Evolutionary conservation across 345 rosid genomes (phyloP).

Genomic region (Excoecaria cochinchinensis): DNA sequence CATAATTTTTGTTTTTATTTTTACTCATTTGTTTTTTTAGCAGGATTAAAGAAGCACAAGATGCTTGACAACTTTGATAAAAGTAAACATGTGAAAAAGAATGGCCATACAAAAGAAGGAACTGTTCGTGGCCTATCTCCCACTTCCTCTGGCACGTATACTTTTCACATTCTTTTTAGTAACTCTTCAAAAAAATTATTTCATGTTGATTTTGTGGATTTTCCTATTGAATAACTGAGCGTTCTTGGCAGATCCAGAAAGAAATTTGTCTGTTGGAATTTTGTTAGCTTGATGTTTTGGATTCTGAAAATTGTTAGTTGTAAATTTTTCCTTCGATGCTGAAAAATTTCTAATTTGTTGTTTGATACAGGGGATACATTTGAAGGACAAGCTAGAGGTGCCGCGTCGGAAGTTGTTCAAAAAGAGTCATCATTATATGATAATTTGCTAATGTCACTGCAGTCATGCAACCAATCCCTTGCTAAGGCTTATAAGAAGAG

Average conservation of each 20-base stretch:
- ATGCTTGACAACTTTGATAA: constrained; percentile 23
- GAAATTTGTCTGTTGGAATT: not conserved
- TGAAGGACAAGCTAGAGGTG: constrained; percentile 17
- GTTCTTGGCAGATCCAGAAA: not conserved
- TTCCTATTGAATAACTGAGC: not conserved
- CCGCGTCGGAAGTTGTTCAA: constrained; percentile 27
- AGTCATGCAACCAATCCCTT: constrained; percentile 43
- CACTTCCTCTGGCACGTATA: constrained; percentile 36
- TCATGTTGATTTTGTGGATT: not conserved
- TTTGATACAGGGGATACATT: constrained; percentile 31
- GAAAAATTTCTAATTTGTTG: constrained; percentile 4
- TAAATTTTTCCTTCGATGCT: not conserved
- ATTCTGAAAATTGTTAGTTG: not conserved
- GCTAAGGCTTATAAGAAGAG: constrained; percentile 50
- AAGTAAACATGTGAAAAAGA: constrained; percentile 32
- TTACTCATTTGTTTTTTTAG: not conserved
- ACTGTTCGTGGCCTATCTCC: constrained; percentile 27
- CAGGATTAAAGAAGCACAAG: constrained; percentile 45
- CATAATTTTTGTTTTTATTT: no score
- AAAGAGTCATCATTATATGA: constrained; percentile 50
- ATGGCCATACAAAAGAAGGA: constrained; percentile 26
- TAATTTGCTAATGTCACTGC: constrained; percentile 46
- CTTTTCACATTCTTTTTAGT: not conserved
- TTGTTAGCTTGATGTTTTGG: not conserved
- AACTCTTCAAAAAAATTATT: not conserved